phyloP scores from a whole-genome alignment of 768 basidiomycete species.

The Austroboletus festivus region DNA sequence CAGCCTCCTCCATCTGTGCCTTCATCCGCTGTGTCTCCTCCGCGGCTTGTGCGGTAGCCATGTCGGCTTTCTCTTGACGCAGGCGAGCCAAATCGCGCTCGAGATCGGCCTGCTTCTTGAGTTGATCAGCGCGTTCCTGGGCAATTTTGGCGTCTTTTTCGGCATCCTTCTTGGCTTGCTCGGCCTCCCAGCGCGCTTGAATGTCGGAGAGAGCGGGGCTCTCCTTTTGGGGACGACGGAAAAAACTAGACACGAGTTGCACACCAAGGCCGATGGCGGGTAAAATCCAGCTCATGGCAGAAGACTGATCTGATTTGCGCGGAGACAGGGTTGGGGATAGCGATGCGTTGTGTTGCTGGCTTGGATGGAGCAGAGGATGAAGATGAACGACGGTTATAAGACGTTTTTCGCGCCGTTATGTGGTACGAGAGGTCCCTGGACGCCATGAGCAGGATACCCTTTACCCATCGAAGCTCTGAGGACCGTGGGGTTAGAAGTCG shows the following conservation, averaged over 20 bases:
- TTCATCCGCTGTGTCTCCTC: conserved; percentile 10
- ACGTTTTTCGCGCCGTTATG: too few species aligned
- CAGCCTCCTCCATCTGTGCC: conserved; percentile 8
- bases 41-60: conserved; percentile 4
- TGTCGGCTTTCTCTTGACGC: conserved; percentile 8
- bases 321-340: conserved; percentile 5
- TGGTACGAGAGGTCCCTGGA: too few species aligned
- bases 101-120: conserved; percentile 2
- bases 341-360: too few species aligned
- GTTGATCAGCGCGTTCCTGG: not conserved
- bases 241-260: not conserved
- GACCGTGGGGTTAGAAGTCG: too few species aligned
- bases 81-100: conserved; percentile 5
- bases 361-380: too few species aligned
- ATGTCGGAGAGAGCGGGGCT: conserved; percentile 14
- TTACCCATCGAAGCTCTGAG: too few species aligned
- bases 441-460: too few species aligned
- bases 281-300: too few species aligned
- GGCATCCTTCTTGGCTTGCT: conserved; percentile 1
- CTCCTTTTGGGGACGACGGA: conserved; percentile 3
- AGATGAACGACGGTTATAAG: too few species aligned
- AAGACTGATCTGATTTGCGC: too few species aligned
- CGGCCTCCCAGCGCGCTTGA: conserved; percentile 1
- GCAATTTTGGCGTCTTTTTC: conserved; percentile 6
- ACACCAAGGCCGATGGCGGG: not conserved